Evolutionary conservation across 2,329 filamentous ascomycete genomes (phyloP).

Genomic region (Alternaria arbusti): DNA sequence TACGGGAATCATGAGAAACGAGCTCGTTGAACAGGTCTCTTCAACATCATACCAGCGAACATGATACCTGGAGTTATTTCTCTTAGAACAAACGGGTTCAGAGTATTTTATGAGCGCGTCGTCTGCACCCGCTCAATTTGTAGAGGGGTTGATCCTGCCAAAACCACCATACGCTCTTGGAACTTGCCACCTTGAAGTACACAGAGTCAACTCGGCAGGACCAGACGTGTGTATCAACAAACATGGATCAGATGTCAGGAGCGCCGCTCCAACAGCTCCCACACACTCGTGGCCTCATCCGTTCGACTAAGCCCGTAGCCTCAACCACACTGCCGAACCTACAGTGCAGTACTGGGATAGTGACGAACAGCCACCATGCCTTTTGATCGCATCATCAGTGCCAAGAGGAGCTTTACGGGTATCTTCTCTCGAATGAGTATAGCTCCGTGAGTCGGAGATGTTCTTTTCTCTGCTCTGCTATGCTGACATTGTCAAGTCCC

Average conservation of each 20-base stretch:
- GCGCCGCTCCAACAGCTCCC: neutral
- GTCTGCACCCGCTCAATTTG: neutral
- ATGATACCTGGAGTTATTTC: neutral
- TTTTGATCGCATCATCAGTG: constrained; percentile 34
- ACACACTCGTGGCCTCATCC: neutral
- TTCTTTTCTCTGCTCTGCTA: neutral
- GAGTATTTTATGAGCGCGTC: neutral
- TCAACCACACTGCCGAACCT: neutral
- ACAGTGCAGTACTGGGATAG: constrained; percentile 3
- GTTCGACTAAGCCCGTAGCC: neutral
- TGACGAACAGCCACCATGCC: constrained; percentile 28
- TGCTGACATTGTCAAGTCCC: constrained; percentile 7
- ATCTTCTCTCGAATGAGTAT: constrained; percentile 26
- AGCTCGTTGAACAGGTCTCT: neutral
- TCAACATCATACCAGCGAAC: neutral
- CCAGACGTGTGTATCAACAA: constrained; percentile 18
- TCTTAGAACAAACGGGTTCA: neutral
- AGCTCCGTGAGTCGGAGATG: neutral
- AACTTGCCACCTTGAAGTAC: neutral
- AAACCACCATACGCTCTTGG: neutral
- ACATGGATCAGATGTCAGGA: constrained; percentile 9
- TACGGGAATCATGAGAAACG: neutral
- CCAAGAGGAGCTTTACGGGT: constrained; percentile 40
- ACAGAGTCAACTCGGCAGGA: constrained; percentile 3
- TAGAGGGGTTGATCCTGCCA: neutral